These are phyloP conservation scores for Solanum peruvianum DNA, from an alignment of 257 asterid genomes.

Conservation along the genomic window DNA sequence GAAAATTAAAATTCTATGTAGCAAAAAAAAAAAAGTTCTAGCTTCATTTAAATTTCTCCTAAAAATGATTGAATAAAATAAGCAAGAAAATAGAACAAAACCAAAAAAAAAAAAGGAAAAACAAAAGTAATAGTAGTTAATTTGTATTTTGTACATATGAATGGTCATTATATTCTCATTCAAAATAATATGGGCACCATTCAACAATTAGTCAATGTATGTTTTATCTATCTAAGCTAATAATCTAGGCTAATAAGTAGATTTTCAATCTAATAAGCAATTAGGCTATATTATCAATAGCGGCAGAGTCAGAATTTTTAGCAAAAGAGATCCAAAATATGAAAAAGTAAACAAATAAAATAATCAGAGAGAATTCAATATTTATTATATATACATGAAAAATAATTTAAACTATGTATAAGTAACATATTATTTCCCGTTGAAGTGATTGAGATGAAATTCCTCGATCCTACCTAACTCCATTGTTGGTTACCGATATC, in stretches of 20 bases:
- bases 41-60: not conserved
- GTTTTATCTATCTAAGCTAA: not conserved
- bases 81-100: not conserved
- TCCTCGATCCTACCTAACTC: not conserved
- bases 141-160: not conserved
- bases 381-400: no score
- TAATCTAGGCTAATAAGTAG: not conserved
- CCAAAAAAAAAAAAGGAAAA: not conserved
- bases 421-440: no score
- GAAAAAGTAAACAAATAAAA: no score
- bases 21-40: not conserved
- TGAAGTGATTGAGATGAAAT: not conserved
- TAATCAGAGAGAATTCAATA: no score
- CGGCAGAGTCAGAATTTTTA: accelerated
- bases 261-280: not conserved
- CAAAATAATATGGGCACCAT: not conserved
- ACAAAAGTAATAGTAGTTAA: not conserved
- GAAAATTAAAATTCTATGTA: not conserved
- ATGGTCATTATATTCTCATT: not conserved
- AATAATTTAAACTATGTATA: no score
- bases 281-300: no score
- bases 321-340: no score
- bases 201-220: not conserved
- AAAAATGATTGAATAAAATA: not conserved
- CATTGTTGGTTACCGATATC: not conserved